phyloP scores from a whole-genome alignment of 768 basidiomycete species.

The Trametes maxima region DNA sequence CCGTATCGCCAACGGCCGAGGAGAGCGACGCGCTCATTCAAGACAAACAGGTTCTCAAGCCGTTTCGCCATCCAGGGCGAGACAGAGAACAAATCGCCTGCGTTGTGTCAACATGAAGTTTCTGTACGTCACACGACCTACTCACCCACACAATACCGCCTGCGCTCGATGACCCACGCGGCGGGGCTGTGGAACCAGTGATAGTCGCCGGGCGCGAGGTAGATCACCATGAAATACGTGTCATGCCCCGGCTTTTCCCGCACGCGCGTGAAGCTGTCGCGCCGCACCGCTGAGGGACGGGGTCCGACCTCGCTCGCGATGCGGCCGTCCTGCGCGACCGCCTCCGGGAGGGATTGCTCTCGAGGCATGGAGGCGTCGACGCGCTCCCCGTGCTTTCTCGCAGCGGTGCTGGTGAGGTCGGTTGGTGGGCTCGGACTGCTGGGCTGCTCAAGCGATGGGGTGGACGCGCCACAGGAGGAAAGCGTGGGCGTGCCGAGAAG shows the following conservation, averaged over 20 bases:
- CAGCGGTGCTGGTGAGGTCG: slow-evolving; percentile 23
- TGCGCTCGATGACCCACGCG: slow-evolving; percentile 95
- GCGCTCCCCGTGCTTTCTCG: slow-evolving; percentile 65
- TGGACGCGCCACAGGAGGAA: slow-evolving; percentile 46
- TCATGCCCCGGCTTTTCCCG: slow-evolving; percentile 73
- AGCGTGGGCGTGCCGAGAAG: slow-evolving; percentile 65
- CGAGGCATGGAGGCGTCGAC: slow-evolving; percentile 77
- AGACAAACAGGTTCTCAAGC: slow-evolving; percentile 88
- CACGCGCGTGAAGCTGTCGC: slow-evolving; percentile 45
- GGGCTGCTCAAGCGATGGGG: slow-evolving; percentile 26
- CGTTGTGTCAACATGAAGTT: too few species aligned
- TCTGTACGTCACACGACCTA: slow-evolving; percentile 3
- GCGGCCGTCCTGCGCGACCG: slow-evolving; percentile 63
- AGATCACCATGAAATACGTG: slow-evolving; percentile 93
- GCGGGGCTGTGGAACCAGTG: slow-evolving; percentile 97
- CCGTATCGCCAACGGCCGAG: slow-evolving; percentile 94
- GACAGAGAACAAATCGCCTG: slow-evolving; percentile 93
- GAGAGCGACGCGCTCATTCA: slow-evolving; percentile 97
- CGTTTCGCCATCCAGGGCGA: slow-evolving; percentile 95
- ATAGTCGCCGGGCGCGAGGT: slow-evolving; percentile 98
- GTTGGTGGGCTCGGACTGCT: slow-evolving; percentile 23
- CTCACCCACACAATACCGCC: slow-evolving; percentile 90
- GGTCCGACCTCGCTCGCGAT: slow-evolving; percentile 77
- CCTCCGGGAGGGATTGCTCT: slow-evolving; percentile 55
- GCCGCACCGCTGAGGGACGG: slow-evolving; percentile 40